Conservation (phyloP, 1,139 yeast genomes). For the Diutina sp. region DNA sequence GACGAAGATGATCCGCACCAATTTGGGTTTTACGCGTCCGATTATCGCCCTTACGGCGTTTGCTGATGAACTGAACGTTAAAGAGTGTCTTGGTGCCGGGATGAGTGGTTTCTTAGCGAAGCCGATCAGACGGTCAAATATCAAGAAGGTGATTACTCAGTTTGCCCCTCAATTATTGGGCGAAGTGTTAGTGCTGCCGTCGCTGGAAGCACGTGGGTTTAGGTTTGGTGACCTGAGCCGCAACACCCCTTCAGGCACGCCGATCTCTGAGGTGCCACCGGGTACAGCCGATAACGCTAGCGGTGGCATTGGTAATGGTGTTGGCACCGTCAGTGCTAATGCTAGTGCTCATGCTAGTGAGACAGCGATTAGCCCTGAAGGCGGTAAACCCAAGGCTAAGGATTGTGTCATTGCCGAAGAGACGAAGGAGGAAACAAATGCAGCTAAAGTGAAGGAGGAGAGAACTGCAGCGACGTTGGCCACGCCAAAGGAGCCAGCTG, state of each 20-base stretch:
- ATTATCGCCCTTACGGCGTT: slow-evolving; percentile 91
- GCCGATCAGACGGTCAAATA: slow-evolving; percentile 35
- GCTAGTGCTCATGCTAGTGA: background rate
- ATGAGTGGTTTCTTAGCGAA: slow-evolving; percentile 84
- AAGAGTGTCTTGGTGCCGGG: slow-evolving; percentile 68
- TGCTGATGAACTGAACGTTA: slow-evolving; percentile 78
- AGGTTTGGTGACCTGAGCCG: background rate
- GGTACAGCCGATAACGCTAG: too few relatives aligned
- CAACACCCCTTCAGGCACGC: background rate
- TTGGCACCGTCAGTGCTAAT: background rate
- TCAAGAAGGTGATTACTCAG: background rate
- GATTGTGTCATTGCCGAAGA: too few relatives aligned
- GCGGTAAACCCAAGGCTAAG: too few relatives aligned
- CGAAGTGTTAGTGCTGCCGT: background rate
- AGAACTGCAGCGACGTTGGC: too few relatives aligned
- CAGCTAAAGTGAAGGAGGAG: too few relatives aligned
- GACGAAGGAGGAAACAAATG: too few relatives aligned
- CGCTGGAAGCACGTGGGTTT: background rate
- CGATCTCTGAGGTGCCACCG: background rate
- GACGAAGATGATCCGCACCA: slow-evolving; percentile 56
- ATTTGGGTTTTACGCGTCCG: slow-evolving; percentile 54
- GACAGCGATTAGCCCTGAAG: too few relatives aligned
- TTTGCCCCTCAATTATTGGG: slow-evolving; percentile 1
- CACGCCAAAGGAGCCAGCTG: too few relatives aligned
- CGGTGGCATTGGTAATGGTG: background rate